phyloP scores from a whole-genome alignment of 495 filamentous ascomycete species.

The Poronia punctata region DNA sequence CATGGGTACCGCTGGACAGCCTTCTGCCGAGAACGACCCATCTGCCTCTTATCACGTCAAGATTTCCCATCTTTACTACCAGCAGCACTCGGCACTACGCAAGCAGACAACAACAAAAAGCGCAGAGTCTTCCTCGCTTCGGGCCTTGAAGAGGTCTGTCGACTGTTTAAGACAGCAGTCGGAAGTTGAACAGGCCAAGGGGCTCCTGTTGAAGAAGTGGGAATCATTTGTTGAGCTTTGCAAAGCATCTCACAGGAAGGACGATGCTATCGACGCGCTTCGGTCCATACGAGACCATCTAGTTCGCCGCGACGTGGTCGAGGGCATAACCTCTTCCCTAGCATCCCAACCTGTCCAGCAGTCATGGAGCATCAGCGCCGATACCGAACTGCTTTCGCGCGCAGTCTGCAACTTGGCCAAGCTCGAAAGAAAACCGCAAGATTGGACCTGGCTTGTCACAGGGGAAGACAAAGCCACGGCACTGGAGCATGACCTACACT shows the following conservation, averaged over 20 bases:
- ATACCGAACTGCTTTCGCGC: slow-evolving; percentile 36
- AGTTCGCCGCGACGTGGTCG: slow-evolving; percentile 40
- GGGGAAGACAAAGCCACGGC: slow-evolving; percentile 40
- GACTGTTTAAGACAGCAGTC: slow-evolving; percentile 40
- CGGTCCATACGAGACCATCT: slow-evolving; percentile 37
- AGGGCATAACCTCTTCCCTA: slow-evolving; percentile 26
- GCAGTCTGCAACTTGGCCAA: slow-evolving; percentile 40
- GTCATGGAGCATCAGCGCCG: slow-evolving; percentile 33
- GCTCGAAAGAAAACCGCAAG: slow-evolving; percentile 35
- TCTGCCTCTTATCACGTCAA: slow-evolving; percentile 44
- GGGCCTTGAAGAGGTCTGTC: slow-evolving; percentile 44
- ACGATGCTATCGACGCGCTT: slow-evolving; percentile 39
- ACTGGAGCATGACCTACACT: slow-evolving; percentile 42
- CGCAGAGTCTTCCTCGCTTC: slow-evolving; percentile 32
- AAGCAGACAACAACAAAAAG: slow-evolving; percentile 24
- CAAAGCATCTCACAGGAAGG: slow-evolving; percentile 25
- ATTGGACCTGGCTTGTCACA: slow-evolving; percentile 37
- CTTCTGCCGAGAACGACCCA: slow-evolving; percentile 23
- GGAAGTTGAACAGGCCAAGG: slow-evolving; percentile 36
- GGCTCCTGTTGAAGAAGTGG: slow-evolving; percentile 40
- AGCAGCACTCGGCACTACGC: slow-evolving; percentile 40
- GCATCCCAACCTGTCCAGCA: slow-evolving; percentile 24
- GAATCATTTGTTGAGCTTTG: slow-evolving; percentile 44
- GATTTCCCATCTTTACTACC: slow-evolving; percentile 76
- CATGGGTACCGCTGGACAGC: slow-evolving; percentile 29